Conservation (phyloP, 2,329 filamentous ascomycete species). For the Scolecobasidium constrictum region DNA sequence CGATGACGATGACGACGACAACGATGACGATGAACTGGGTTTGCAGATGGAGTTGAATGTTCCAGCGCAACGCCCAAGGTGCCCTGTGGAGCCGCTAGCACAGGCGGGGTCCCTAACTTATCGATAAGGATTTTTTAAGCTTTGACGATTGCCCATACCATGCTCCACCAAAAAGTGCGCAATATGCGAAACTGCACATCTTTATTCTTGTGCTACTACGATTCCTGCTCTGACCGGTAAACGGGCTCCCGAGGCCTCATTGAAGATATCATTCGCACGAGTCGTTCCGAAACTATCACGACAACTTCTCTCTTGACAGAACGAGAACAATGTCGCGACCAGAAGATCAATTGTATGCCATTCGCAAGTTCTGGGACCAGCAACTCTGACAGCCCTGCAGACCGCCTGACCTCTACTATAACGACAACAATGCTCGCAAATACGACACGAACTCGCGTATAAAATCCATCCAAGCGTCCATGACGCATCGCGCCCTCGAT, state of each 20-base stretch:
- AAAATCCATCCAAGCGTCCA: conserved; percentile 85
- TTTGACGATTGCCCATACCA: neutral
- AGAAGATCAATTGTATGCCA: conserved; percentile 76
- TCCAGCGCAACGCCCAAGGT: no score
- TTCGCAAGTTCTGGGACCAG: conserved; percentile 14
- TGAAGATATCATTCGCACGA: neutral
- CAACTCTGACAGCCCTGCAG: conserved; percentile 32
- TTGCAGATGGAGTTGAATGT: no score
- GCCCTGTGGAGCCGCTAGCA: no score
- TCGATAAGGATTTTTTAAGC: neutral
- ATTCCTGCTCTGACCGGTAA: neutral
- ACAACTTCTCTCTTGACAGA: neutral
- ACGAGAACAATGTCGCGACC: conserved; percentile 75
- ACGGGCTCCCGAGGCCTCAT: neutral
- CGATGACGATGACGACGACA: no score
- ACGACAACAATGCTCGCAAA: conserved; percentile 89
- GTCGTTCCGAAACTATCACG: neutral
- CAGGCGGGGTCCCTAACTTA: no score
- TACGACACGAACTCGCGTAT: conserved; percentile 96
- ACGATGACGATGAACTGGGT: no score
- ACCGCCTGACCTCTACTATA: conserved; percentile 93
- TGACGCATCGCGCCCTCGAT: conserved; percentile 88
- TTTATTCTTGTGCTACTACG: neutral
- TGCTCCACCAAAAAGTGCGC: neutral
- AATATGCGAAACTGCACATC: neutral